Conservation (phyloP, 176 grass and related monocot species). For the Saccharum officinarum region DNA sequence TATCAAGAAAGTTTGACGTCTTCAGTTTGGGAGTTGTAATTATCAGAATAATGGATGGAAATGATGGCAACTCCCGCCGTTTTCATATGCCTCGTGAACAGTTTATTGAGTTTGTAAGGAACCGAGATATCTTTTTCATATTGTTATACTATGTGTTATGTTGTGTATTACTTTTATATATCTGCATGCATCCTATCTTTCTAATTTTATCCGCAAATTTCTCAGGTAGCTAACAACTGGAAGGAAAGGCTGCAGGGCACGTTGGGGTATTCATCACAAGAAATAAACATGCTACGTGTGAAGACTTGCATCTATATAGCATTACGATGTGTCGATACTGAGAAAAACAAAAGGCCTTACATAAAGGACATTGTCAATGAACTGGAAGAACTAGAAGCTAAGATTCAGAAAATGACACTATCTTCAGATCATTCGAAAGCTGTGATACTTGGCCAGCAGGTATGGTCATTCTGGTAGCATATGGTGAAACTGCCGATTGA, state of each 20-base stretch:
- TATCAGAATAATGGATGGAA: neutral
- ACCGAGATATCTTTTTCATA: neutral
- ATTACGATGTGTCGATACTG: neutral
- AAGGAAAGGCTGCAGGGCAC: neutral
- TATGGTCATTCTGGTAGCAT: neutral
- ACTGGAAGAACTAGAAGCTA: neutral
- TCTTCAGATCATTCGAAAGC: neutral
- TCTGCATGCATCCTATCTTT: no score
- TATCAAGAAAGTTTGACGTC: neutral
- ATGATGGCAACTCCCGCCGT: neutral
- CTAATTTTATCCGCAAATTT: neutral
- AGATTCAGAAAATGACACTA: neutral
- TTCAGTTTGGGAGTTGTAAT: constrained; percentile 1
- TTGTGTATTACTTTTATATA: no score
- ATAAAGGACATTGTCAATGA: neutral
- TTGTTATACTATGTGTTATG: no score
- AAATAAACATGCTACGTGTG: neutral
- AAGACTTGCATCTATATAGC: neutral
- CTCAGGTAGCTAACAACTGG: neutral
- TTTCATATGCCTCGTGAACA: neutral
- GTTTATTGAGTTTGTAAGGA: neutral
- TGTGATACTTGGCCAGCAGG: neutral
- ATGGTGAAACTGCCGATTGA: no score
- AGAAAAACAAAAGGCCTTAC: neutral
- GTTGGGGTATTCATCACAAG: neutral